Conservation (phyloP, 805 yeast species). For the Yarrowia keelungensis region DNA sequence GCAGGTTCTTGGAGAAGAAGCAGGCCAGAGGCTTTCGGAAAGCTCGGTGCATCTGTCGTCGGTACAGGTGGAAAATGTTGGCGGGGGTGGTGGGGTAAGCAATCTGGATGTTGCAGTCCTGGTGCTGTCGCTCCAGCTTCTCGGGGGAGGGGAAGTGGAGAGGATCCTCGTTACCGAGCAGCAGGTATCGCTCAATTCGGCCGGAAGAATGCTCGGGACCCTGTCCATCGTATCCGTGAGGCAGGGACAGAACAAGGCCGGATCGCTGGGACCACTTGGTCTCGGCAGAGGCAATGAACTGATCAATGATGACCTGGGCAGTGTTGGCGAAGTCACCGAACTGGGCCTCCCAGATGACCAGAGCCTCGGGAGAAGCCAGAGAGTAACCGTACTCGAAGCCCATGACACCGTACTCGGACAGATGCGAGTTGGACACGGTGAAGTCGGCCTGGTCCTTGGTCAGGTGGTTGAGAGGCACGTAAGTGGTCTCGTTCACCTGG, state of each 20-base stretch:
- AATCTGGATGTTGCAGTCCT: slow-evolving; percentile 97
- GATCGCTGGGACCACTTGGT: slow-evolving; percentile 99
- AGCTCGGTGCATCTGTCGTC: slow-evolving; percentile 99
- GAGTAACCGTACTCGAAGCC: slow-evolving; percentile 99
- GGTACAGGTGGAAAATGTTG: slow-evolving; percentile 90
- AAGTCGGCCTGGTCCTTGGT: slow-evolving; percentile 79
- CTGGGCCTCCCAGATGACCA: slow-evolving; percentile 99
- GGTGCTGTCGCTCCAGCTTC: slow-evolving; percentile 95
- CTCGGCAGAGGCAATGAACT: slow-evolving; percentile 96
- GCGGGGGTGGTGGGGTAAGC: slow-evolving; percentile 99
- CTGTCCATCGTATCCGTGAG: slow-evolving; percentile 99
- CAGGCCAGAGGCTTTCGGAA: slow-evolving; percentile 84
- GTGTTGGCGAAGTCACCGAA: slow-evolving; percentile 99
- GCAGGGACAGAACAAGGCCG: slow-evolving; percentile 91
- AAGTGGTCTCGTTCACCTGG: slow-evolving; percentile 81
- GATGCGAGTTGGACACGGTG: slow-evolving; percentile 89
- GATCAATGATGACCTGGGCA: slow-evolving; percentile 97
- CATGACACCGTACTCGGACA: slow-evolving; percentile 98
- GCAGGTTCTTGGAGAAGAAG: slow-evolving; percentile 89
- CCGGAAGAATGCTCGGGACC: slow-evolving; percentile 99
- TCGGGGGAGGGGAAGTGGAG: slow-evolving; percentile 89
- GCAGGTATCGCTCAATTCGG: slow-evolving; percentile 95
- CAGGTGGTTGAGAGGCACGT: slow-evolving; percentile 85
- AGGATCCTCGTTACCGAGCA: slow-evolving; percentile 94
- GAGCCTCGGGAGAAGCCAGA: slow-evolving; percentile 94